Evolutionary conservation across 2,329 filamentous ascomycete species (phyloP), one percentile per base, ranked within the genome.

Genomic region (Talaromyces piceae): DNA sequence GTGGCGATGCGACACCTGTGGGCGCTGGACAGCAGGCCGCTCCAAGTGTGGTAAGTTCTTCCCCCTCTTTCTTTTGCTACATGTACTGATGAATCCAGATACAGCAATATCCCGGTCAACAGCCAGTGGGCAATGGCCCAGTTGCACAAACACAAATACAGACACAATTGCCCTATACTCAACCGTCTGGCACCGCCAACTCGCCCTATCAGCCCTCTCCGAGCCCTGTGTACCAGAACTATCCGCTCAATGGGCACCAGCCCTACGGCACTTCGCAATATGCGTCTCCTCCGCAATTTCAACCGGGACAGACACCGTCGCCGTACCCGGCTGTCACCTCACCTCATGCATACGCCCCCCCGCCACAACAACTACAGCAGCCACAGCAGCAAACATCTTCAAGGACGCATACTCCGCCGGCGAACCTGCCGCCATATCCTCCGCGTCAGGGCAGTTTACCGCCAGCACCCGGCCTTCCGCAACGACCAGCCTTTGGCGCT

Each of bases 401-500:
- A 18, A 67, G 64, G 45, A 67, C 64, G 22, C 68, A 74, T 54
- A 73, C 72, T 7, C 73, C 73, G 43, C 70, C 71, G 25, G 71
- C 68, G 53, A 59, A 56, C 49, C 55, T 61, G 53, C 59, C 58
- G 26, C 58, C 61, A 45, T 61, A 75, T 43, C 72, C 75, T 12
- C 72, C 71, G 45, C 71, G 77, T 57, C 76, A 78, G 48, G 76
- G 74, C 52, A 79, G 76, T 60, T 66, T 81, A 45, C 78, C 78
- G n/a, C 63, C 72, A 45, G 75, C 77, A 12, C 74, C 79, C 20
- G 78, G 80, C 51, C 73, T 85, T 41, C 82, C 82, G 3, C 79
- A 82, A 56, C 74, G 82, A 48, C 82, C 82, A 13, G 71, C 75
- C 9, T 81, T 83, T 61, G 75, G 73, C 54, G 75, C 76, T 13